Conservation (phyloP, 2,329 filamentous ascomycete species). For the Fulvia fulva region DNA sequence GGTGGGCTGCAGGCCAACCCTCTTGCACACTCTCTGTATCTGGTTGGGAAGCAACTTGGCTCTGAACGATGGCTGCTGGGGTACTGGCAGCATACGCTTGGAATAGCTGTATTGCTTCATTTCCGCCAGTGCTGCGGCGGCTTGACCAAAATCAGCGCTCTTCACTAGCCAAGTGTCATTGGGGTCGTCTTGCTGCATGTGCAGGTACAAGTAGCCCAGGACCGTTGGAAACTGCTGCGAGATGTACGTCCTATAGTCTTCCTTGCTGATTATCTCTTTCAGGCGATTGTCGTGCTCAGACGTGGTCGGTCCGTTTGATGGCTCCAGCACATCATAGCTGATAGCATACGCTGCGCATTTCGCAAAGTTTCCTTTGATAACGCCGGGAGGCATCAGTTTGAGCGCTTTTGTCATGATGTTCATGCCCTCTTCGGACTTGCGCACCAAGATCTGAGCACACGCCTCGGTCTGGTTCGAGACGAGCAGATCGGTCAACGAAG, state of each 20-base stretch:
- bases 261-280: slow-evolving; percentile 63
- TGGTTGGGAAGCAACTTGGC: slow-evolving; percentile 72
- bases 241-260: slow-evolving; percentile 57
- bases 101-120: slow-evolving; percentile 70
- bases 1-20: slow-evolving; percentile 61
- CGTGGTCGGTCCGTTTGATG: neutral
- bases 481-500: slow-evolving; percentile 64
- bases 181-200: slow-evolving; percentile 69
- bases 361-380: slow-evolving; percentile 67
- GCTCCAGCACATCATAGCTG: slow-evolving; percentile 61
- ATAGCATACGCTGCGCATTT: slow-evolving; percentile 81
- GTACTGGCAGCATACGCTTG: slow-evolving; percentile 61
- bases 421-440: slow-evolving; percentile 63
- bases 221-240: slow-evolving; percentile 71
- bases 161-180: slow-evolving; percentile 53
- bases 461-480: slow-evolving; percentile 70
- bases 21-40: slow-evolving; percentile 71
- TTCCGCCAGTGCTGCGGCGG: slow-evolving; percentile 60
- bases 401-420: slow-evolving; percentile 58
- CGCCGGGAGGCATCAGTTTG: slow-evolving; percentile 49
- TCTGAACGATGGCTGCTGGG: slow-evolving; percentile 83
- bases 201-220: slow-evolving; percentile 69
- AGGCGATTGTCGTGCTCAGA: slow-evolving; percentile 52
- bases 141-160: slow-evolving; percentile 50
- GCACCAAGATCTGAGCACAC: slow-evolving; percentile 77